A percentile compares a stretch with the other conserved stretches of the same genome.
These are phyloP conservation scores for Fusarium concolor DNA, from an alignment of 2,329 filamentous ascomycete genomes.

Conservation along the genomic window DNA sequence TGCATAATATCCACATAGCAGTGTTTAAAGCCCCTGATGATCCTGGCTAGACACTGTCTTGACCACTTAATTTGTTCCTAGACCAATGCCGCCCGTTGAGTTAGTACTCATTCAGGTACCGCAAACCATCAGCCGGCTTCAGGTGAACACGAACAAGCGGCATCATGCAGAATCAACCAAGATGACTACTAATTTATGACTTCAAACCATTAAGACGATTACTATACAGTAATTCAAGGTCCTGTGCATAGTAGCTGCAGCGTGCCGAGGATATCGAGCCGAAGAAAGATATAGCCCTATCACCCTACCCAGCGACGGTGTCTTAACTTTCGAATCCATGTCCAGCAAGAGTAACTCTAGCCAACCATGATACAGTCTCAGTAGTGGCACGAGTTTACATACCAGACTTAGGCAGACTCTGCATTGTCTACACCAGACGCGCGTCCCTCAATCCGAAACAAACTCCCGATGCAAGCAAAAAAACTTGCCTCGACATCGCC, in stretches of 20 bases:
- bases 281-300: constrained; percentile 3
- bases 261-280: neutral
- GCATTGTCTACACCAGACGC: constrained; percentile 32
- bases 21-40: constrained; percentile 33
- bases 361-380: constrained; percentile 30
- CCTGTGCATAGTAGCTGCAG: neutral
- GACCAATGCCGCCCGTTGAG: constrained; percentile 3
- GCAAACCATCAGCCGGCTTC: constrained; percentile 36
- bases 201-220: neutral
- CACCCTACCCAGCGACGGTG: too few relatives aligned
- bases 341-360: neutral
- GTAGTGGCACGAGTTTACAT: constrained; percentile 41
- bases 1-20: constrained; percentile 25
- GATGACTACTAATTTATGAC: neutral
- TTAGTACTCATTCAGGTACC: constrained; percentile 20
- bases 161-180: constrained; percentile 7
- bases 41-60: constrained; percentile 26
- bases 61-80: neutral
- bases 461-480: constrained; percentile 17
- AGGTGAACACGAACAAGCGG: constrained; percentile 39
- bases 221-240: neutral
- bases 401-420: constrained; percentile 35
- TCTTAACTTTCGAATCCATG: constrained; percentile 7
- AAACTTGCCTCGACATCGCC: constrained; percentile 12
- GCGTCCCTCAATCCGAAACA: constrained; percentile 40